Percentiles rank a stretch among this genome's conserved stretches.
Evolutionary conservation across 2,329 filamentous ascomycete genomes (phyloP).

Genomic region (Hymenoscyphus albidus): DNA sequence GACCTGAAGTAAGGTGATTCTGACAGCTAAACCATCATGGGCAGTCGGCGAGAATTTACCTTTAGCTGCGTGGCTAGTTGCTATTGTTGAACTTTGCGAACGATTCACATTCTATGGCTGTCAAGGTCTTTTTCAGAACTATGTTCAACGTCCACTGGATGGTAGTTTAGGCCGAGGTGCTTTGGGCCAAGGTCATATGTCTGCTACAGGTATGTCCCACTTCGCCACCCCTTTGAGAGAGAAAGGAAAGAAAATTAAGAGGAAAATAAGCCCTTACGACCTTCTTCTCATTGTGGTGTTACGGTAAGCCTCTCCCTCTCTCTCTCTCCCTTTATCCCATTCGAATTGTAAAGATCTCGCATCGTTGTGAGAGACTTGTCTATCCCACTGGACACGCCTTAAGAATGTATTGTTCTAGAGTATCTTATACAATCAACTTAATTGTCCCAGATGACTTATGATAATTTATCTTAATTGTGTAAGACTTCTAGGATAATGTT

Average conservation of each 20-base stretch:
- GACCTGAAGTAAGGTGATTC: neutral
- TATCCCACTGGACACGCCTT: too few species aligned
- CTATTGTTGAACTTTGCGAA: constrained; percentile 60
- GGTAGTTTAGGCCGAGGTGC: constrained; percentile 39
- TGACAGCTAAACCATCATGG: neutral
- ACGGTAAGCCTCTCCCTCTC: constrained; percentile 36
- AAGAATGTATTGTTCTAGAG: too few species aligned
- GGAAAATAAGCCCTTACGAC: constrained; percentile 42
- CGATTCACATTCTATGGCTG: constrained; percentile 64
- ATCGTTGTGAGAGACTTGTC: too few species aligned
- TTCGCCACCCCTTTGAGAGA: too few species aligned
- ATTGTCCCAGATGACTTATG: too few species aligned
- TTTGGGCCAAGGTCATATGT: constrained; percentile 51
- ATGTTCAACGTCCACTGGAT: constrained; percentile 45
- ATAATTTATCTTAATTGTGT: too few species aligned
- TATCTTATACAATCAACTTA: too few species aligned
- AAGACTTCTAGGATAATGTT: too few species aligned
- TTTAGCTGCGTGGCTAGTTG: constrained; percentile 42
- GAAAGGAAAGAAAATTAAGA: too few species aligned
- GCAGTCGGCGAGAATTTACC: constrained; percentile 20
- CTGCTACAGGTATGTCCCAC: constrained; percentile 39
- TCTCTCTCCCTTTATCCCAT: neutral
- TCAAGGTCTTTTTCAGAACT: constrained; percentile 59
- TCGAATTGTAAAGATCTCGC: neutral
- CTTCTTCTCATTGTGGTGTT: constrained; percentile 51